Evolutionary conservation across 2,329 filamentous ascomycete species (phyloP), one percentile per base, ranked within the genome.

Genomic region (Pyrenophora graminea): DNA sequence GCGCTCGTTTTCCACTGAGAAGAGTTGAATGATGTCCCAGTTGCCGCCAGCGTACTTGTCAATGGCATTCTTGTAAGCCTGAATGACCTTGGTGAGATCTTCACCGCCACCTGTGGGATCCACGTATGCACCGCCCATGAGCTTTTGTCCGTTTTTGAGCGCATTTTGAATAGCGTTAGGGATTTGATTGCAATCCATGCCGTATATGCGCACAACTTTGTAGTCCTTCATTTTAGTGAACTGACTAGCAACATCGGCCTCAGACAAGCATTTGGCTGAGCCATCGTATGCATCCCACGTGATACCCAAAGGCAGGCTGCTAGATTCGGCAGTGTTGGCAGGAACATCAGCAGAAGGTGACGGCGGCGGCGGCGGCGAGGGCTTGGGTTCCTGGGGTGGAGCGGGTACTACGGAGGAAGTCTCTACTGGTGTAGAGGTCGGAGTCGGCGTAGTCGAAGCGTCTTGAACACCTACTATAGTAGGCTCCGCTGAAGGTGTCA

Each of bases 1-100:
- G 30, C 88, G 78, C 72, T 96, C 91, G 68, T 96, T 96, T 55
- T 90, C 91, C 36, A 96, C 81, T 48, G 84, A 83, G 65, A 96
- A 80, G 2, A 89, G 88, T 67, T 88, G 80, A 55, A 95, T 81
- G 12, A 77, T 69, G 41, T 77, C 78, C 89, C 89, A 96, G 71
- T 89, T 82, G 25, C 80, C 78, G 19, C 51, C 51, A 19, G 61
- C 66, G 39, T 68, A 51, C 31, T 63, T 41, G 8, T 75, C 74
- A 36, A 88, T 78, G 12, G 81, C 84, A 4, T 77, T 69, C 48
- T 85, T 81, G 54, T 95, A 85, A 25, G 75, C 78, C 8, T 79
- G 60, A n/a, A 89, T 78, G 51, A 89, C 85, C 1, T 74, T 56
- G 12, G 77, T 71, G 13, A 71, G 51, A 21, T 58, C 46, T 39